A percentile compares a stretch with the other conserved stretches of the same genome.
Conservation (phyloP, 169 alveolate species). For the Plasmodium knowlesi region DNA sequence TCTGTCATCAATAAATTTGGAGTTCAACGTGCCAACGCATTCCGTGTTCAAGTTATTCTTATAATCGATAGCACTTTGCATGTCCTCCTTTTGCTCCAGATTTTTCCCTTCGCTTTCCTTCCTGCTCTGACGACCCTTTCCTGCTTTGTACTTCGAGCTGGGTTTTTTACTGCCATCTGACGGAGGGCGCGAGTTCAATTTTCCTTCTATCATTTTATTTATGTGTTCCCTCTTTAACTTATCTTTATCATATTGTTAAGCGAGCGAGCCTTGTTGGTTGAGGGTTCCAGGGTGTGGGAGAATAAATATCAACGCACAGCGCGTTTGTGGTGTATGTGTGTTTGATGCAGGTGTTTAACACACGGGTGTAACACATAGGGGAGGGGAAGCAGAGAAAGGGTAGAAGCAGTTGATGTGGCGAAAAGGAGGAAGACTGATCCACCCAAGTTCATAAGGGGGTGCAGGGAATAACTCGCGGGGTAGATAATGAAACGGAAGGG, state of each 20-base stretch:
- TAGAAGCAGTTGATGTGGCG: not conserved
- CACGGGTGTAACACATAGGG: not conserved
- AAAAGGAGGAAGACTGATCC: not conserved
- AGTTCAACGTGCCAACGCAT: not conserved
- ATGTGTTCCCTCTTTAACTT: not conserved
- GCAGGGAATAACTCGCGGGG: not conserved
- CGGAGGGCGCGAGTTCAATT: not conserved
- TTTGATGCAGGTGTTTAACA: not conserved
- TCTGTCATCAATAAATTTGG: constrained; percentile 9
- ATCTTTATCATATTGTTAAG: constrained; percentile 8
- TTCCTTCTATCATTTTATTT: constrained; percentile 29
- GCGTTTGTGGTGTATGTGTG: not conserved
- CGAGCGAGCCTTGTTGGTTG: not conserved
- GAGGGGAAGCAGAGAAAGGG: not conserved
- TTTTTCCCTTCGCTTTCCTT: not conserved
- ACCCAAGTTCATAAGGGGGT: no score
- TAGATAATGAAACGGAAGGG: not conserved
- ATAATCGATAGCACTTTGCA: not conserved
- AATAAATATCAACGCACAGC: not conserved
- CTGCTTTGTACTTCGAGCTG: not conserved
- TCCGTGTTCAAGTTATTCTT: constrained; percentile 7
- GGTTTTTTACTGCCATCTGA: not conserved
- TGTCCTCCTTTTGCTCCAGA: not conserved
- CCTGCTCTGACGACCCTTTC: not conserved
- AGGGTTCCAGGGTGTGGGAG: not conserved